Percentiles rank a stretch among this genome's conserved stretches.
These are phyloP conservation scores for Agroathelia rolfsii DNA, from an alignment of 1,284 basidiomycete species.

Conservation along the genomic window DNA sequence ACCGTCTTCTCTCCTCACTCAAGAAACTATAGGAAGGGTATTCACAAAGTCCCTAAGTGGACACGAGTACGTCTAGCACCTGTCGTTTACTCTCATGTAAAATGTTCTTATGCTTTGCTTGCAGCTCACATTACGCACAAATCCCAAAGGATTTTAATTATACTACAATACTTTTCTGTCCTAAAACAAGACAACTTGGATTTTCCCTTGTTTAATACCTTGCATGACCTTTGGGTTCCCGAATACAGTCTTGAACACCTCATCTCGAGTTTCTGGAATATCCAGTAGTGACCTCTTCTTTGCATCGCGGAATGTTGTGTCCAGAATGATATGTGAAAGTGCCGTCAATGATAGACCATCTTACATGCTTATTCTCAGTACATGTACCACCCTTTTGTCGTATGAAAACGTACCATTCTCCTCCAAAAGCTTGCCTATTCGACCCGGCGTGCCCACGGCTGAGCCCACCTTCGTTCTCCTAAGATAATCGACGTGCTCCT, in stretches of 20 bases:
- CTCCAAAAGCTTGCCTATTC: slow-evolving; percentile 70
- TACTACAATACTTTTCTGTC: too few relatives aligned
- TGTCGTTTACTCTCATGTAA: neutral
- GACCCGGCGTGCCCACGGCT: slow-evolving; percentile 75
- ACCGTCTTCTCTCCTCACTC: slow-evolving; percentile 75
- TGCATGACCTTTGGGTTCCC: slow-evolving; percentile 50
- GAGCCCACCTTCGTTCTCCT: slow-evolving; percentile 65
- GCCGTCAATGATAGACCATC: slow-evolving; percentile 63
- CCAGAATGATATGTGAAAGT: slow-evolving; percentile 73
- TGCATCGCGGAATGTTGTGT: slow-evolving; percentile 56
- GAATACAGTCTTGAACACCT: slow-evolving; percentile 68
- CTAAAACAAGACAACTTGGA: slow-evolving; percentile 69
- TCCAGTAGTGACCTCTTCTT: slow-evolving; percentile 71
- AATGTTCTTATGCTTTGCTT: slow-evolving; percentile 9
- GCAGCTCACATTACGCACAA: slow-evolving; percentile 74
- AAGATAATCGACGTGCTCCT: slow-evolving; percentile 70
- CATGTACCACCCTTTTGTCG: slow-evolving; percentile 5
- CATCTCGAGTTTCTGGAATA: slow-evolving; percentile 73
- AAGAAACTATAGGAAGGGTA: slow-evolving; percentile 81
- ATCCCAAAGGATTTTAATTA: slow-evolving; percentile 86
- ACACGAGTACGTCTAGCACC: slow-evolving; percentile 81
- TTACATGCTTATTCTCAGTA: slow-evolving; percentile 19
- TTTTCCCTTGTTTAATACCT: slow-evolving; percentile 58
- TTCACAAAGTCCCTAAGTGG: slow-evolving; percentile 95
- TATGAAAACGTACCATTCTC: too few relatives aligned